A percentile compares a stretch with the other conserved stretches of the same genome.
Conservation (phyloP, 2,329 filamentous ascomycete species). For the Botrytis porri region DNA sequence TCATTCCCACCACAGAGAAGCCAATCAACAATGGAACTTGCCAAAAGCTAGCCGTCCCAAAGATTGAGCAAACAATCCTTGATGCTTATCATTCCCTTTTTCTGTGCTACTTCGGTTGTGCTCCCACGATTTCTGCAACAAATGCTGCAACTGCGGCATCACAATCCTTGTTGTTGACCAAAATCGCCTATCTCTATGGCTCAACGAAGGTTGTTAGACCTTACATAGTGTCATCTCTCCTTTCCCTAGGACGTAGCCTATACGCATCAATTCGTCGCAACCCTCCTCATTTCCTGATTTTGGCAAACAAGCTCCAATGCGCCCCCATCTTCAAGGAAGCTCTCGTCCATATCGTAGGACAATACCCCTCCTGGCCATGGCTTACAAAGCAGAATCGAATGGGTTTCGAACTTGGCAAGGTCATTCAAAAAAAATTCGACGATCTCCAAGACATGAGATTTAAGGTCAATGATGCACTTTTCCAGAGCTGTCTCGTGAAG, state of each 20-base stretch:
- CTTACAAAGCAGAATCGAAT: background rate
- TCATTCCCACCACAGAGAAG: background rate
- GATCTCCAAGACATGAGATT: conserved; percentile 21
- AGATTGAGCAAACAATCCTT: background rate
- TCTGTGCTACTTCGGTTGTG: conserved; percentile 18
- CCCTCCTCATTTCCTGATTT: conserved; percentile 27
- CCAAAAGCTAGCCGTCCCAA: no score
- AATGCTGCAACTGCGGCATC: conserved; percentile 23
- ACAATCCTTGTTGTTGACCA: conserved; percentile 23
- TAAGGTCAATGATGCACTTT: conserved; percentile 22
- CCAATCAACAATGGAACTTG: background rate
- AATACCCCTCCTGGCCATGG: conserved; percentile 26
- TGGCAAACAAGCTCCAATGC: conserved; percentile 24
- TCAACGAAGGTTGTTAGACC: conserved; percentile 19
- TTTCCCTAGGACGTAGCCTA: conserved; percentile 1
- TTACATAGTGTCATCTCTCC: conserved; percentile 21
- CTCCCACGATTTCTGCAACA: conserved; percentile 21
- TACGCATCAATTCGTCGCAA: no score
- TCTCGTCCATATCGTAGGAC: conserved; percentile 31
- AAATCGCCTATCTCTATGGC: conserved; percentile 19
- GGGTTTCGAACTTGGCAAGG: background rate
- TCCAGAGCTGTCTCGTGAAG: conserved; percentile 21
- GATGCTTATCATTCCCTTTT: conserved; percentile 29
- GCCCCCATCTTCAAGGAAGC: conserved; percentile 31
- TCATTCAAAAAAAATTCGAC: conserved; percentile 25